phyloP scores from a whole-genome alignment of 1,139 yeast species.

The Nakaseomyces delphensis region DNA sequence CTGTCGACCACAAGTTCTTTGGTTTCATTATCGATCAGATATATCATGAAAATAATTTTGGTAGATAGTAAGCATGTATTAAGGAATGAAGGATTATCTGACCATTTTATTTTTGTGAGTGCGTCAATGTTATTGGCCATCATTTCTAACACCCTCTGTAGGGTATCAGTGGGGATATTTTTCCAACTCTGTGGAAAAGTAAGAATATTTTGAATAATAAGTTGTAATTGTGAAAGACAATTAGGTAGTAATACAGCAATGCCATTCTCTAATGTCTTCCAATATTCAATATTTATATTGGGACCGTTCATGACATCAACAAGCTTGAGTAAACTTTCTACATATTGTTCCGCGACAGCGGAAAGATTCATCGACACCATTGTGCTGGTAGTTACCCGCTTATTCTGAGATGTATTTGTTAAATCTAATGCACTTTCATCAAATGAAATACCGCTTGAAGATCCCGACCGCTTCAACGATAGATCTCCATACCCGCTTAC shows the following conservation, averaged over 20 bases:
- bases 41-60: conserved; percentile 36
- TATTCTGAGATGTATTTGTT: conserved; percentile 10
- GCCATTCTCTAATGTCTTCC: conserved; percentile 14
- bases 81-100: conserved; percentile 8
- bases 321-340: conserved; percentile 16
- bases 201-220: conserved; percentile 18
- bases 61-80: conserved; percentile 35
- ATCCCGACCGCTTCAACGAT: not conserved
- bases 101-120: conserved; percentile 4
- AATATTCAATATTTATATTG: conserved; percentile 13
- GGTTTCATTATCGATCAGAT: conserved; percentile 37
- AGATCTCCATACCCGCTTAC: not conserved
- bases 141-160: conserved; percentile 16
- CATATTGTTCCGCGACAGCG: conserved; percentile 18
- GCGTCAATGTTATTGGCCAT: conserved; percentile 17
- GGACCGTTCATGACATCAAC: conserved; percentile 8
- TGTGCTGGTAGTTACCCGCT: conserved; percentile 16
- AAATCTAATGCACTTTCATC: conserved; percentile 5
- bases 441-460: not conserved
- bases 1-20: conserved; percentile 41
- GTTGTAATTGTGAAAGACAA: conserved; percentile 15
- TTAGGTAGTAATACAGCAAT: conserved; percentile 12
- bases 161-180: conserved; percentile 10
- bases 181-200: conserved; percentile 13
- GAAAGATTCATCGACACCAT: conserved; percentile 19